Evolutionary conservation across 371 early-diverging fungal genomes (phyloP).

Genomic region (Syncephalis plumigaleata): DNA sequence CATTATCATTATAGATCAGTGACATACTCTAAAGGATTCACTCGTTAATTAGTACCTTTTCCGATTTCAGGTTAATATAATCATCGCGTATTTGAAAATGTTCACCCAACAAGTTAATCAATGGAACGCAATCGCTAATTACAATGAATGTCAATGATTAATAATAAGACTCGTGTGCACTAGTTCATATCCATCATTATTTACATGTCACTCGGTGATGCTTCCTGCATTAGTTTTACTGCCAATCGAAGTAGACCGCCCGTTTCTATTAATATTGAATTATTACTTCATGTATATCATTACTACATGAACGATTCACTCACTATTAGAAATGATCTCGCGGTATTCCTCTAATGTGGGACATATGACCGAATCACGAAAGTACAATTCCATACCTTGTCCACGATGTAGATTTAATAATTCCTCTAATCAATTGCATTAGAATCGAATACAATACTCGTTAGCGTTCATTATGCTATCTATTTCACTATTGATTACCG

Average conservation of each 20-base stretch:
- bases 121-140: constrained; percentile 44
- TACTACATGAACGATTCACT: constrained; percentile 8
- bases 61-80: constrained; percentile 78
- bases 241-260: constrained; percentile 88
- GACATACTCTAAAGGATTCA: background rate
- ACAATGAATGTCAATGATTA: constrained; percentile 1
- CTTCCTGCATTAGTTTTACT: constrained; percentile 75
- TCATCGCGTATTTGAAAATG: constrained; percentile 95
- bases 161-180: no score
- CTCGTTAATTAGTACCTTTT: constrained; percentile 26
- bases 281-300: background rate
- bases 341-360: constrained; percentile 81
- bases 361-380: constrained; percentile 73
- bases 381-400: constrained; percentile 83
- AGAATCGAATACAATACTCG: no score
- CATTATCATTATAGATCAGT: background rate
- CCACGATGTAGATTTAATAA: constrained; percentile 80
- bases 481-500: constrained; percentile 18
- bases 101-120: constrained; percentile 79
- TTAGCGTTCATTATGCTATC: background rate
- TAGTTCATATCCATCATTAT: constrained; percentile 1
- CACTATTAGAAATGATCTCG: constrained; percentile 82
- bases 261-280: constrained; percentile 42
- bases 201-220: constrained; percentile 28
- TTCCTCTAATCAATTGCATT: constrained; percentile 35